A percentile compares a stretch with the other conserved stretches of the same genome.
Conservation (phyloP, 495 filamentous ascomycete genomes). For the Talaromyces proteolyticus region DNA sequence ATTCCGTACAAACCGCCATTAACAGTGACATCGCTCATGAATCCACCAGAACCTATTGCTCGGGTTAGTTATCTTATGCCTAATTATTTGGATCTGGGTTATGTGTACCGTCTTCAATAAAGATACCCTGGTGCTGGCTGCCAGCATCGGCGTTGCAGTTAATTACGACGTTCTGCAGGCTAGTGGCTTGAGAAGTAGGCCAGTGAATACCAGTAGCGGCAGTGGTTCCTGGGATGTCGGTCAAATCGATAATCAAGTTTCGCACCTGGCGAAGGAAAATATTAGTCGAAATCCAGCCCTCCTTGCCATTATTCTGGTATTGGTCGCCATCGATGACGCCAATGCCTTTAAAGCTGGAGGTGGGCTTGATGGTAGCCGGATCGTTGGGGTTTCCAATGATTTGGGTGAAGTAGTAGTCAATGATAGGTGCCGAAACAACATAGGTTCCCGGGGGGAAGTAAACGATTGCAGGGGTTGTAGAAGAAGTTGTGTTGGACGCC, state of each 20-base stretch:
- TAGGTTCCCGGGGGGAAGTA: constrained; percentile 57
- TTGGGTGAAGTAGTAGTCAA: constrained; percentile 49
- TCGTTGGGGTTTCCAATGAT: constrained; percentile 54
- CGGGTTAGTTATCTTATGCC: background rate
- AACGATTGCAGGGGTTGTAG: constrained; percentile 46
- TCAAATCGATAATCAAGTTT: constrained; percentile 89
- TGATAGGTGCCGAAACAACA: constrained; percentile 40
- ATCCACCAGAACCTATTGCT: constrained; percentile 58
- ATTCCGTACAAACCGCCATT: constrained; percentile 64
- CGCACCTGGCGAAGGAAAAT: constrained; percentile 97
- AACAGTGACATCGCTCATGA: constrained; percentile 57
- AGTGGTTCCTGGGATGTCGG: constrained; percentile 51
- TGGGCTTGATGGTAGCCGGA: constrained; percentile 52
- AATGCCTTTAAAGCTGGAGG: constrained; percentile 49
- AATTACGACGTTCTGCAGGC: constrained; percentile 84
- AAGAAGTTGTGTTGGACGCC: constrained; percentile 31
- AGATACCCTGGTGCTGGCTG: constrained; percentile 65
- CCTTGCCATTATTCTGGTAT: constrained; percentile 23
- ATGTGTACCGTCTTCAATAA: constrained; percentile 61
- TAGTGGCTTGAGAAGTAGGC: constrained; percentile 95
- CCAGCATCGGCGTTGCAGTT: constrained; percentile 75
- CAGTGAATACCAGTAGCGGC: constrained; percentile 86
- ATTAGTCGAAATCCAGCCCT: constrained; percentile 56
- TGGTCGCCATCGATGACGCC: constrained; percentile 55
- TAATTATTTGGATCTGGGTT: background rate